Evolutionary conservation across 495 filamentous ascomycete species (phyloP).

Genomic region (Neurospora sublineolata): DNA sequence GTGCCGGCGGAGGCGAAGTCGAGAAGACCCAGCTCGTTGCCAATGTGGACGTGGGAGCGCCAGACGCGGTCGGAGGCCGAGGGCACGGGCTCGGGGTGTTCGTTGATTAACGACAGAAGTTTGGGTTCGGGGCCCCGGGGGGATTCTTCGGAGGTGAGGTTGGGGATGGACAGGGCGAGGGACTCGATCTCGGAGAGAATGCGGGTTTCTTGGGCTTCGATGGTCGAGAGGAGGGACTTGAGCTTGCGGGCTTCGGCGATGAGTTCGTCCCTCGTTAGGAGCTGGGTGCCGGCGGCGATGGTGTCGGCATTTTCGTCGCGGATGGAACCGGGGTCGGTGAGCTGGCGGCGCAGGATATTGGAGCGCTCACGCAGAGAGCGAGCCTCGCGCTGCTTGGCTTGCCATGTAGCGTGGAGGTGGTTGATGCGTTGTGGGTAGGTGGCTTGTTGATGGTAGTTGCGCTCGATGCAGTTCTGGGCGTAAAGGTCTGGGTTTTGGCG

Average conservation of each 20-base stretch:
- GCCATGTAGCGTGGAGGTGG: conserved; percentile 55
- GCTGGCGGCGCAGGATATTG: conserved; percentile 41
- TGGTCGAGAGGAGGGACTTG: conserved; percentile 50
- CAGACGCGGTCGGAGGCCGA: conserved; percentile 38
- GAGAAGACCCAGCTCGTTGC: conserved; percentile 62
- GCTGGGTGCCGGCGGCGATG: conserved; percentile 11
- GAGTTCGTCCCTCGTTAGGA: conserved; percentile 33
- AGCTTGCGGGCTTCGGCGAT: conserved; percentile 56
- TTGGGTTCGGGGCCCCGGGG: conserved; percentile 53
- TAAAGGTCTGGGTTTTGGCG: conserved; percentile 69
- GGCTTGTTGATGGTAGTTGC: conserved; percentile 67
- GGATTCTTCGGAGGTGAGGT: conserved; percentile 65
- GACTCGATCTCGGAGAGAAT: conserved; percentile 56
- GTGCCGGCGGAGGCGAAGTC: conserved; percentile 73
- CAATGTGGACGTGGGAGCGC: conserved; percentile 75
- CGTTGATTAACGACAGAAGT: conserved; percentile 59
- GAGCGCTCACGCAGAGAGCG: conserved; percentile 45
- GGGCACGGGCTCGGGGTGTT: conserved; percentile 46
- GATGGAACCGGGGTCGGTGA: conserved; percentile 33
- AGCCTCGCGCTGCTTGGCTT: conserved; percentile 40
- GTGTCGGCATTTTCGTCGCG: conserved; percentile 22
- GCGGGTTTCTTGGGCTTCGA: conserved; percentile 47
- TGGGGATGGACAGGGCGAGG: conserved; percentile 73
- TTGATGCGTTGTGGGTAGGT: conserved; percentile 58
- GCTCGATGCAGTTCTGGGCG: conserved; percentile 66